Conservation (phyloP, 148 eudicot species). For the Tetragonia tetragonoides region DNA sequence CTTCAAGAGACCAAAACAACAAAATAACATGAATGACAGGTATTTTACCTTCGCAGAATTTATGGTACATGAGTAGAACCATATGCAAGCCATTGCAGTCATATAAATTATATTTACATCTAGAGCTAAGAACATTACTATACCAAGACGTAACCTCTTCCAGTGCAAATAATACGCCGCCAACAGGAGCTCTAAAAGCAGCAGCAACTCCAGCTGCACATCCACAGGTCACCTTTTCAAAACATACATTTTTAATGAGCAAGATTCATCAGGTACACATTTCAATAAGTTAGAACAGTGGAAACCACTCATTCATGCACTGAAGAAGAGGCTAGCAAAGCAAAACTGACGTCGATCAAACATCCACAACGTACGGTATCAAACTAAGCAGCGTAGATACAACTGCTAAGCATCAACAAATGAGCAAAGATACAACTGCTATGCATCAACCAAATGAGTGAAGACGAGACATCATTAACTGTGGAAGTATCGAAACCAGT, state of each 20-base stretch:
- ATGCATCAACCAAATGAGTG: too few relatives aligned
- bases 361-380: background rate
- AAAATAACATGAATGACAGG: constrained; percentile 7
- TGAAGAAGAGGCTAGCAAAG: background rate
- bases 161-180: constrained; percentile 94
- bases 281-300: background rate
- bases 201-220: constrained; percentile 99
- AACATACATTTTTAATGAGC: constrained; percentile 42
- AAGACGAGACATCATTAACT: too few relatives aligned
- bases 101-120: background rate
- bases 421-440: too few relatives aligned
- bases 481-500: background rate
- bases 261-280: background rate
- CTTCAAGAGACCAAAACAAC: constrained; percentile 39
- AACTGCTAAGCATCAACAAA: too few relatives aligned
- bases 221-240: constrained; percentile 98
- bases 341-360: constrained; percentile 2
- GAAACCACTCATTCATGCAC: background rate
- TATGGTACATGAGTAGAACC: background rate
- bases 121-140: constrained; percentile 6
- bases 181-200: constrained; percentile 99
- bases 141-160: constrained; percentile 99
- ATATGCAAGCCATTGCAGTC: background rate
- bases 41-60: constrained; percentile 8
- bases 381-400: background rate